Evolutionary conservation across 1,284 basidiomycete genomes (phyloP).

Genomic region (Naganishia albida): DNA sequence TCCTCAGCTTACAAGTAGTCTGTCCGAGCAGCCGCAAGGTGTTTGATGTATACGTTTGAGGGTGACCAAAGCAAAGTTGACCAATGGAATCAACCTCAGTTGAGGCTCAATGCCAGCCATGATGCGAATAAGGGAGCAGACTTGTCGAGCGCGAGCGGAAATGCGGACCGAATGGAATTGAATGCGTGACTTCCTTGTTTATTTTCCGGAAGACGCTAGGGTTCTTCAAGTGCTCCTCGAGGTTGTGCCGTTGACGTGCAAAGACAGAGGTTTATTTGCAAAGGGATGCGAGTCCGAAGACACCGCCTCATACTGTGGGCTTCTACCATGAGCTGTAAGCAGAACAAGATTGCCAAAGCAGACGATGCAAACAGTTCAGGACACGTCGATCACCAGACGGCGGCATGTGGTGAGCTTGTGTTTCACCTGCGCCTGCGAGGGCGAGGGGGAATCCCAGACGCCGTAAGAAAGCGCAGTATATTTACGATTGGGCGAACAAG

Average conservation of each 20-base stretch:
- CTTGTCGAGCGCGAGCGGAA: not conserved
- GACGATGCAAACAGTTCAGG: too few species aligned
- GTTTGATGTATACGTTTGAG: not conserved
- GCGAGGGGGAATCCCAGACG: too few species aligned
- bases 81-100: conserved; percentile 15
- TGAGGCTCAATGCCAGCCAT: not conserved
- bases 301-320: too few species aligned
- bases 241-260: too few species aligned
- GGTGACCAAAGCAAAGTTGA: not conserved
- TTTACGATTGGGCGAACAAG: not conserved
- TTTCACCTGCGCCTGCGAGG: conserved; percentile 10
- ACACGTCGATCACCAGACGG: conserved; percentile 11
- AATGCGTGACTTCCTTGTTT: not conserved
- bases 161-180: not conserved
- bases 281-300: too few species aligned
- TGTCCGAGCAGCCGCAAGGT: not conserved
- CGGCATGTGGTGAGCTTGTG: conserved; percentile 7
- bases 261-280: too few species aligned
- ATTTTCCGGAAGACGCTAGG: too few species aligned
- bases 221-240: too few species aligned
- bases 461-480: not conserved
- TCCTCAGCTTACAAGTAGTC: conserved; percentile 4
- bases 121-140: not conserved
- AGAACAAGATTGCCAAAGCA: not conserved
- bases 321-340: not conserved